Base-by-base conservation (phyloP, 352 stramenopile species). In the Phytophthora fragariaefolia region DNA sequence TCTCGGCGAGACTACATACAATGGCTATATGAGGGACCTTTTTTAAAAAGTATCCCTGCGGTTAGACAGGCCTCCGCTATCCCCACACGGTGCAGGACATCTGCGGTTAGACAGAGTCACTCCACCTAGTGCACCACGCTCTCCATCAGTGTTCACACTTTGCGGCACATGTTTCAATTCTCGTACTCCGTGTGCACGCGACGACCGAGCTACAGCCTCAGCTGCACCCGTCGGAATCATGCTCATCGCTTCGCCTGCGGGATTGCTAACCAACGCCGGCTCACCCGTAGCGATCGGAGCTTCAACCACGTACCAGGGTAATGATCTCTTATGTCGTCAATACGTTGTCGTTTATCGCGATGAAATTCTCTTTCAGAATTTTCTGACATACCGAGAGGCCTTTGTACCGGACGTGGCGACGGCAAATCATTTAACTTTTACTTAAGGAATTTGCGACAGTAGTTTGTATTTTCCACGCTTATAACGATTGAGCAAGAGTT, bases 401-500 rank as follows among this genome's bases (percentile, higher is more conserved):
- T 34, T n/a, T 30, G 10, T 1, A 28, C 1, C n/a, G n/a, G n/a
- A 50, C 17, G 56, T 4, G 51, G 50, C 6, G 34, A 46, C 6
- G 46, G 45, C 3, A 59, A 54, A 18, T 20, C 8, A 36, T 20
- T 22, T 20, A 59, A 6, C n/a, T 13, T 38, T 4, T 10, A 70
- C 40, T 12, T 55, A 70, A 28, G 62, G 28, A 46, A 65, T 59
- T 1, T 26, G n/a, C 0, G 60, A 36, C 9, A 36, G 36, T 2
- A 65, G n/a, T 2, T 48, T 34, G 15, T 55, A 56, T 10, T 48
- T 64, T 23, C 38, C 23, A 1, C 26, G 15, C 9, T 13, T 20
- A 43, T 55, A 59, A 1, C 54, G 53, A 38, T 64, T 64, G 17
- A 59, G 53, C 47, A 65, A 18, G 8, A 54, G 62, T 10, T 58